Evolutionary conservation across 768 basidiomycete species (phyloP), one percentile per base, ranked within the genome.

Genomic region (Leccinum incarnatum): DNA sequence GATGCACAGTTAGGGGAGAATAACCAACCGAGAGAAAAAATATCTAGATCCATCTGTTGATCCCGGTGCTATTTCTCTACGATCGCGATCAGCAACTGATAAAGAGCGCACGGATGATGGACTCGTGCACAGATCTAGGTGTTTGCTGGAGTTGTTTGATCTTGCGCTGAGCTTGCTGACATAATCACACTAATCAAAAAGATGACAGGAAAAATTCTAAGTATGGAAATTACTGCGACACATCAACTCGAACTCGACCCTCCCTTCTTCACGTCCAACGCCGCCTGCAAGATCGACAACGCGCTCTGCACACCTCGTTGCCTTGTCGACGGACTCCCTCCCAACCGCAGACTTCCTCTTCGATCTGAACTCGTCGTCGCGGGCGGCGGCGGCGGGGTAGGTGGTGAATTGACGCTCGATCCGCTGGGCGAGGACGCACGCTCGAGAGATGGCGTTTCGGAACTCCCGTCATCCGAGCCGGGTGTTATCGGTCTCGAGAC

Each of bases 401-500:
- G 67, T 1, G 69, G 64, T 11, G 66, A 68, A 51, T 63, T 70
- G 3, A 55, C 30, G 50, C 69, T 71, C 37, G 69, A 67, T 0
- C 32, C 53, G 40, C 69, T 70, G 1, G 69, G 67, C 0, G 69
- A 70, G 3, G 69, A 71, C 0, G 62, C 61, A 0, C 63, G 67
- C 27, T 70, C 69, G n/a, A 70, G 61, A 4, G 65, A 53, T 0
- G 69, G 69, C 1, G 69, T 69, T 23, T 68, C 69, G 9, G 54
- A 32, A 9, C 68, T 64, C 19, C 68, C 62, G 14, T 68, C 72
- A 48, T 86, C 88, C 3, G 65, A 68, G 1, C 36, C 36, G 15
- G 69, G 67, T 0, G 63, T 62, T 49, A 63, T 60, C 0, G 69
- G 27, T 46, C 68, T 27, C 2, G 53, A 51, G 6, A 47, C 17